These are phyloP conservation scores for Podospora sp. DNA, from an alignment of 495 filamentous ascomycete species.

Conservation along the genomic window DNA sequence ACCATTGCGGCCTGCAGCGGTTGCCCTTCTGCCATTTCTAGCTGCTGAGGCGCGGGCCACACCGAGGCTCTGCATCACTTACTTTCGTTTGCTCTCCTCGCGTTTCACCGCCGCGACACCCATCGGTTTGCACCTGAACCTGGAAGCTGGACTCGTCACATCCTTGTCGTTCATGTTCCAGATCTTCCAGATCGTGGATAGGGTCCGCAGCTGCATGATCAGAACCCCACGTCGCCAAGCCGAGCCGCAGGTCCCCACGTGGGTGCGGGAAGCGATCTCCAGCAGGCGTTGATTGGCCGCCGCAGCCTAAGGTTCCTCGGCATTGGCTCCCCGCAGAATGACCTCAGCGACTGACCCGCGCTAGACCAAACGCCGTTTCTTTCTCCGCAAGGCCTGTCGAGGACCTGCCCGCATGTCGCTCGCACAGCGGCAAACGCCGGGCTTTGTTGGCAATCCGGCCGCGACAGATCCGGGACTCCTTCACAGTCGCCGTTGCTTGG, in stretches of 20 bases:
- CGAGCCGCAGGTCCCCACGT: conserved; percentile 2
- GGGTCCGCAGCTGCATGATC: background rate
- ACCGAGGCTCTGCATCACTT: background rate
- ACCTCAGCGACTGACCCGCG: background rate
- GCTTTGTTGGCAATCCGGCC: background rate
- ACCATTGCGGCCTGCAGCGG: too few relatives aligned
- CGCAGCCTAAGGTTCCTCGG: background rate
- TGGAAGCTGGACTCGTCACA: background rate
- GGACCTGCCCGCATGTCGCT: background rate
- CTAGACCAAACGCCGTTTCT: background rate
- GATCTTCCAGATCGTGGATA: background rate
- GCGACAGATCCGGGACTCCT: background rate
- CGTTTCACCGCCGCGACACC: background rate
- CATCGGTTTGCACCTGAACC: background rate
- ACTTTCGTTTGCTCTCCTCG: background rate
- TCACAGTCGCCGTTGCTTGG: background rate
- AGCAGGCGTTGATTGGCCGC: background rate
- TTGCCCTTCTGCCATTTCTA: too few relatives aligned
- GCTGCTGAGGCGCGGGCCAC: too few relatives aligned
- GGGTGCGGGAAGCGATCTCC: background rate
- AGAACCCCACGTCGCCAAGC: conserved; percentile 6
- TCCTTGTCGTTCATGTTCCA: background rate
- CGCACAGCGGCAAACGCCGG: background rate
- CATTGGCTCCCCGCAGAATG: background rate
- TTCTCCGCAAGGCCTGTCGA: background rate